Base-by-base conservation (phyloP, 1,284 basidiomycete species). In the Leccinum subfulvum region DNA sequence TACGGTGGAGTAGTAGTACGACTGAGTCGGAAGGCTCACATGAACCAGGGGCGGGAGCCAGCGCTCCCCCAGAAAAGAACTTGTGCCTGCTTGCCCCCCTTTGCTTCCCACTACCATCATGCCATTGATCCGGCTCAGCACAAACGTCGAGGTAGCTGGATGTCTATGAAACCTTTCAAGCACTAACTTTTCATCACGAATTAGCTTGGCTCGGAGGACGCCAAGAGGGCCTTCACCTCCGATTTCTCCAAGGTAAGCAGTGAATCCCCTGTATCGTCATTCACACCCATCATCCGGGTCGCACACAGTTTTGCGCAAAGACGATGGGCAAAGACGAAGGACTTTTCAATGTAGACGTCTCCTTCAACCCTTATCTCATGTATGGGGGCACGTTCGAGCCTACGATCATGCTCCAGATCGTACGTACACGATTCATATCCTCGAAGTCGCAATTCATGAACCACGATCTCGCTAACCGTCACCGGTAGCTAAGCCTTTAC, bases 351-450 rank as follows among this genome's bases (percentile, higher is more conserved):
- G 76, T 84, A 63, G 78, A 79, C 62, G 81, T 85, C 67, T 79
- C 72, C 16, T 80, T 87, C 73, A 84, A 85, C 62, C 84, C 88
- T 58, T 79, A 76, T 39, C 78, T 88, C 65, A 80, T 83, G 6
- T 89, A 86, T 70, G 76, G 69, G 16, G 87, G 87, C 6, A 82
- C 81, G 9, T 82, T 87, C 57, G 87, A 88, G 16, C 88, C 88
- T 28, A 85, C 87, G 1, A 82, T 87, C 71, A 74, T 81, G 57
- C 74, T 89, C 65, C 75, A 71, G 54, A 75, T 88, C 62, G 88
- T 89, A 64, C 61, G 85, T 77, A 51, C 44, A 47, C 18, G 44
- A 18, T 47, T 54, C 51, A n/a, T 23, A 4, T n/a, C 23, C 16
- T 56, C 1, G 3, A n/a, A 35, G 26, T 49, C 11, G 47, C 47